Base-by-base conservation (phyloP, 768 basidiomycete genomes). In the Lanmaoa pseudosensibilis region DNA sequence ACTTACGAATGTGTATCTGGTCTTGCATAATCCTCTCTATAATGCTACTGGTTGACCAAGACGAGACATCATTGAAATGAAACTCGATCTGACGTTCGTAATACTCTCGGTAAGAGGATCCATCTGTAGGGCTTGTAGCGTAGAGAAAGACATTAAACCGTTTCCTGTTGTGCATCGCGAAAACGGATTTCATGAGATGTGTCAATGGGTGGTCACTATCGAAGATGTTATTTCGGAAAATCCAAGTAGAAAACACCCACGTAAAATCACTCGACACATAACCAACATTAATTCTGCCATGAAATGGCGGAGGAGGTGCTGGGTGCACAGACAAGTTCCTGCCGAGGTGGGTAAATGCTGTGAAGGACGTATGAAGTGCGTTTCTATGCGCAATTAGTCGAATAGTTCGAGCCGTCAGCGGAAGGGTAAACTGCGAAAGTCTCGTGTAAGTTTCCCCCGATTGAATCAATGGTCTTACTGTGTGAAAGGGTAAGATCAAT, bases 141-240 rank as follows among this genome's bases (percentile, higher is more conserved):
- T 82, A 82, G 34, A 79, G 71, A 54, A 68, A 78, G 6, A 81
- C 63, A 23, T 72, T 73, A 64, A 81, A 79, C 2, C 61, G 66
- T n/a, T 60, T 48, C 21, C 53, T 62, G 62, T 79, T 68, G 59
- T 82, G 80, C 57, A 78, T 66, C 16, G 70, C 63, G 58, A 82
- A 82, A 40, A 78, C 79, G 16, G 75, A 77, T 59, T 79, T 79
- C 78, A 80, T 82, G 49, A 82, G 73, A 58, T 82, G 80, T 23
- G 79, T 73, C 46, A 82, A 66, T 13, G 80, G 81, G 52, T 82
- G 80, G 56, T 82, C 78, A 61, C 79, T 80, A 52, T 39, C 12
- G 32, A 39, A 25, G 8, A 19, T 11, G 45, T 58, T 21, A 54
- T 30, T 12, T 50, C 12, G 34, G 34, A 16, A 34, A 27, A 45